These are phyloP conservation scores for Camelina neglecta DNA, from an alignment of 345 rosid genomes.

Conservation along the genomic window DNA sequence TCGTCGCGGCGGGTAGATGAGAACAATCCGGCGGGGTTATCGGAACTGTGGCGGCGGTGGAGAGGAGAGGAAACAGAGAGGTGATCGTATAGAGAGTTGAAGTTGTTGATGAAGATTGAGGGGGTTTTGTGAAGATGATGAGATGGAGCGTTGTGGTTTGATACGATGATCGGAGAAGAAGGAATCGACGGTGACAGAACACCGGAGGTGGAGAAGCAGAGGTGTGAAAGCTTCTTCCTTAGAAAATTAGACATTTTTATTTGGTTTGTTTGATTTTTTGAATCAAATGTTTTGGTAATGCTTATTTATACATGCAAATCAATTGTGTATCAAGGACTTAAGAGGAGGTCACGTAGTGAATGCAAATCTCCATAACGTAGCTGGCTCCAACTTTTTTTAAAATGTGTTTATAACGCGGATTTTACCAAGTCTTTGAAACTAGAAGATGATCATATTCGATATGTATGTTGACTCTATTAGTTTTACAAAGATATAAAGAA, in stretches of 20 bases:
- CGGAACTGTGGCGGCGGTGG: constrained; percentile 17
- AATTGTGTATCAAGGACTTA: constrained; percentile 8
- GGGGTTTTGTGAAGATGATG: constrained; percentile 37
- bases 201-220: constrained; percentile 41
- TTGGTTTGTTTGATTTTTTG: not conserved
- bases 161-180: constrained; percentile 38
- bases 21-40: not conserved
- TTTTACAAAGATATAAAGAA: not conserved
- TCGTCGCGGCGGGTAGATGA: not conserved
- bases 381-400: constrained; percentile 14
- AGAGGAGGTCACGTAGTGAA: constrained; percentile 46
- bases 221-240: constrained; percentile 31
- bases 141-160: constrained; percentile 37
- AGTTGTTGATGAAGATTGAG: constrained; percentile 42
- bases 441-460: constrained; percentile 6
- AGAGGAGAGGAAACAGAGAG: constrained; percentile 43
- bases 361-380: constrained; percentile 37
- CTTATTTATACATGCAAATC: constrained; percentile 16
- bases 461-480: not conserved
- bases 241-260: constrained; percentile 33
- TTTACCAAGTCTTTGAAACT: constrained; percentile 18
- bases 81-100: constrained; percentile 46
- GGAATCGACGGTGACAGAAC: constrained; percentile 43
- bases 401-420: constrained; percentile 13
- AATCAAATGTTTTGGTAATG: constrained; percentile 12